phyloP scores from a whole-genome alignment of 257 asterid species.

The Leonotis leonurus region DNA sequence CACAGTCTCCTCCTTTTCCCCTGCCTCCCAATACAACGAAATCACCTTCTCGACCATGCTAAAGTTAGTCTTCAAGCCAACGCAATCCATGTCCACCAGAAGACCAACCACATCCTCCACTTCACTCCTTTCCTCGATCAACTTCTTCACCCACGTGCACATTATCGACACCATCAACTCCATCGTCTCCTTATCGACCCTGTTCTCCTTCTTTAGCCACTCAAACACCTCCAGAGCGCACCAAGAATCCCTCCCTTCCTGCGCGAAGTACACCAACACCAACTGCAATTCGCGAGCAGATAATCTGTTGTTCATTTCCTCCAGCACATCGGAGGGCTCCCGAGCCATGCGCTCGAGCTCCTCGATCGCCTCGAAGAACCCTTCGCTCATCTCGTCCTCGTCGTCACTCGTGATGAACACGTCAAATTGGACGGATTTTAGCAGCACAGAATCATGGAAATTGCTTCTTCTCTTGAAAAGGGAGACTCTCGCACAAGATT shows the following conservation, averaged over 20 bases:
- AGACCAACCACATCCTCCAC: constrained; percentile 79
- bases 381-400: constrained; percentile 83
- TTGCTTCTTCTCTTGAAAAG: constrained; percentile 16
- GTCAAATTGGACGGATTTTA: constrained; percentile 65
- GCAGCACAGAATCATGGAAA: constrained; percentile 22
- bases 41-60: constrained; percentile 92
- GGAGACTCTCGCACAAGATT: constrained; percentile 16
- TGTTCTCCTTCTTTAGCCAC: constrained; percentile 93
- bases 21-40: constrained; percentile 82
- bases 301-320: constrained; percentile 72
- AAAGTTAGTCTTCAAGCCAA: constrained; percentile 70
- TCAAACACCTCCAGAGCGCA: constrained; percentile 93
- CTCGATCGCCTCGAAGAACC: constrained; percentile 86
- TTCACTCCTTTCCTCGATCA: constrained; percentile 58
- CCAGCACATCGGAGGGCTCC: constrained; percentile 92
- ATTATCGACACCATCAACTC: constrained; percentile 92
- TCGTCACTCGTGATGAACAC: constrained; percentile 67
- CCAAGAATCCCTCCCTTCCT: constrained; percentile 98
- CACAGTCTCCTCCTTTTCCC: constrained; percentile 50
- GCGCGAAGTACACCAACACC: constrained; percentile 83
- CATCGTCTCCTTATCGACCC: constrained; percentile 91
- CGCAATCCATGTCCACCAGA: constrained; percentile 93
- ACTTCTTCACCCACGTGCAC: constrained; percentile 89
- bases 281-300: constrained; percentile 81
- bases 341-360: constrained; percentile 87